Base-by-base conservation (phyloP, 345 rosid species). In the Gossypium australe region DNA sequence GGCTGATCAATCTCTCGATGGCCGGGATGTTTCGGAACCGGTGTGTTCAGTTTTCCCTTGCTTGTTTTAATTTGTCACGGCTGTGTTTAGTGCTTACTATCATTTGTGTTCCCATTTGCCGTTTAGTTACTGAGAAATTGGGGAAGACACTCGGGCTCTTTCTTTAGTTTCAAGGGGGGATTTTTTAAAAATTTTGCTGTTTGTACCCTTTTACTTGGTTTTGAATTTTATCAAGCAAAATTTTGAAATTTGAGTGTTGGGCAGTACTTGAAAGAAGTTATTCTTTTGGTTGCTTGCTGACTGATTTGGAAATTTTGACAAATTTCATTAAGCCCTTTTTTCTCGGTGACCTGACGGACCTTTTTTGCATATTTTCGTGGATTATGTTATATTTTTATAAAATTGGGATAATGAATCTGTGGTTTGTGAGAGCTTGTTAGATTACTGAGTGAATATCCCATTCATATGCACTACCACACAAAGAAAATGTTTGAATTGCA, bases 1-100 rank as follows among this genome's bases (percentile, higher is more conserved):
- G 79, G 78, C 77, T 18, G 77, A 38, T 78, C 85, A 71, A n/a
- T 61, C 83, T 77, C 62, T 61, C 60, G 78, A 83, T 18, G 76
- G 64, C 55, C 55, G 4, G 18, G 82, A 55, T 77, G 74, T 77
- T 75, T 49, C 59, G 18, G 79, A 86, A 87, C 80, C 79, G 97
- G 97, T 94, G 84, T 84, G 97, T 87, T 89, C 87, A 82, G 75
- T 70, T 77, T 73, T 74, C 81, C 83, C 45, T 70, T 70, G 45
- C 16, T 70, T 70, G 61, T 67, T 67, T 67, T 48, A 48, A 24
- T 24, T 47, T 6, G 3, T 67, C 2, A 67, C 7, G 20, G 20
- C 41, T 47, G 20, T 66, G 45, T 45, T 20, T 67, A 2, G 18
- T 47, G 55, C 20, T 47, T 47, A 47, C 52, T 45, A 20, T 45